phyloP scores from a whole-genome alignment of 805 yeast species.

The Candida rishiriensis region DNA sequence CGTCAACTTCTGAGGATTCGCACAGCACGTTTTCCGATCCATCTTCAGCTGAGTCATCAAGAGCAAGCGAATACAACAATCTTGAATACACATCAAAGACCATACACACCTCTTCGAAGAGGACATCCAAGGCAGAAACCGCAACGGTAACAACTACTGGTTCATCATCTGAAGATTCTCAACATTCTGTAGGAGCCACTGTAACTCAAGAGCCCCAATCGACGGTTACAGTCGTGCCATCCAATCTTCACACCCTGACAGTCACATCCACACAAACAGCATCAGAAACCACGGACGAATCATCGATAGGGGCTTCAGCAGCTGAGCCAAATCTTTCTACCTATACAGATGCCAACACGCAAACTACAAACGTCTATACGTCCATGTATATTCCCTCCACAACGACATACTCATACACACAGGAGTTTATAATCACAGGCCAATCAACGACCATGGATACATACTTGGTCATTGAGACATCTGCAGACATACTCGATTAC shows the following conservation, averaged over 20 bases:
- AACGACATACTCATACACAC: conserved; percentile 23
- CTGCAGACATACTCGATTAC: conserved; percentile 8
- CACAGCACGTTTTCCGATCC: no score
- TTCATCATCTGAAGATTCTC: background rate
- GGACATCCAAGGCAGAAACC: no score
- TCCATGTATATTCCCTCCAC: background rate
- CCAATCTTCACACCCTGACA: background rate
- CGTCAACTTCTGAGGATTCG: no score
- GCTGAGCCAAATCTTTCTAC: background rate
- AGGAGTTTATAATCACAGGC: conserved; percentile 27
- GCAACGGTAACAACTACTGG: background rate
- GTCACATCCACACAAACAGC: background rate
- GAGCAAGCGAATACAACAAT: no score
- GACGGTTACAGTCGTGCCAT: no score
- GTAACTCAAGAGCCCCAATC: no score
- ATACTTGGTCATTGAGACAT: conserved; percentile 11
- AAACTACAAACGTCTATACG: no score
- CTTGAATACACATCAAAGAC: no score
- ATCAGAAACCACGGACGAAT: background rate
- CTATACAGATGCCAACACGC: no score
- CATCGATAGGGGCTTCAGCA: background rate
- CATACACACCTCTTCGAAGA: no score
- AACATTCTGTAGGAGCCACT: no score
- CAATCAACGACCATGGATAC: conserved; percentile 24
- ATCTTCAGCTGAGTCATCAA: no score